Evolutionary conservation across 1,139 yeast species (phyloP).

Genomic region (Arxiozyma bovina): DNA sequence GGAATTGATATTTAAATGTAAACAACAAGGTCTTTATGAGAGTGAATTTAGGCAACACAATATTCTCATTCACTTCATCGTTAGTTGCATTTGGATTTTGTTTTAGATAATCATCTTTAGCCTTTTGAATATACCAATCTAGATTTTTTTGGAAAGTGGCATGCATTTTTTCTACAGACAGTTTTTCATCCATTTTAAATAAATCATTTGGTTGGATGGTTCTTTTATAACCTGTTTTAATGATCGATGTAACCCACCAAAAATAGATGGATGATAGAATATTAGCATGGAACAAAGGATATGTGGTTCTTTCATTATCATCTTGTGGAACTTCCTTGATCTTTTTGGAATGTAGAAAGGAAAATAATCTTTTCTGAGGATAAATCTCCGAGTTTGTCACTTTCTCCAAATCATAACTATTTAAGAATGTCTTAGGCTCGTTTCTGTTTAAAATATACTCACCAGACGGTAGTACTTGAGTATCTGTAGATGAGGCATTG

Average conservation of each 20-base stretch:
- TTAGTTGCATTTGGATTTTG: slow-evolving; percentile 31
- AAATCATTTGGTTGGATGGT: slow-evolving; percentile 58
- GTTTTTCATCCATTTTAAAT: slow-evolving; percentile 43
- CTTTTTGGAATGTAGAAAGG: slow-evolving; percentile 34
- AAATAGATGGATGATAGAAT: slow-evolving; percentile 37
- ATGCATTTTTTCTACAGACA: slow-evolving; percentile 43
- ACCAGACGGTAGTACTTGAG: slow-evolving; percentile 13
- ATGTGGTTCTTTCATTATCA: slow-evolving; percentile 41
- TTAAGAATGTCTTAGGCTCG: slow-evolving; percentile 27
- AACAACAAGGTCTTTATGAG: slow-evolving; percentile 42
- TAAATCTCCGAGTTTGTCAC: slow-evolving; percentile 26
- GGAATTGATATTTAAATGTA: slow-evolving; percentile 48
- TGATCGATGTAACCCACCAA: slow-evolving; percentile 52
- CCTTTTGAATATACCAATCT: slow-evolving; percentile 32
- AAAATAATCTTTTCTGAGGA: slow-evolving; percentile 35
- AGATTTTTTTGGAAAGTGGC: slow-evolving; percentile 36
- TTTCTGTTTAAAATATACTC: slow-evolving; percentile 21
- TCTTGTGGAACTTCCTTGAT: slow-evolving; percentile 46
- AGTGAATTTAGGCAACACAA: slow-evolving; percentile 36
- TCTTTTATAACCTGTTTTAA: slow-evolving; percentile 58
- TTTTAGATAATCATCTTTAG: slow-evolving; percentile 22
- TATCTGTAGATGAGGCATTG: slow-evolving; percentile 1
- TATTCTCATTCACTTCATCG: slow-evolving; percentile 25
- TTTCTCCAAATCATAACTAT: slow-evolving; percentile 26
- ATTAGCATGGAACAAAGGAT: slow-evolving; percentile 35